Evolutionary conservation across 768 basidiomycete species (phyloP).

Genomic region (Termitomyces sp.): DNA sequence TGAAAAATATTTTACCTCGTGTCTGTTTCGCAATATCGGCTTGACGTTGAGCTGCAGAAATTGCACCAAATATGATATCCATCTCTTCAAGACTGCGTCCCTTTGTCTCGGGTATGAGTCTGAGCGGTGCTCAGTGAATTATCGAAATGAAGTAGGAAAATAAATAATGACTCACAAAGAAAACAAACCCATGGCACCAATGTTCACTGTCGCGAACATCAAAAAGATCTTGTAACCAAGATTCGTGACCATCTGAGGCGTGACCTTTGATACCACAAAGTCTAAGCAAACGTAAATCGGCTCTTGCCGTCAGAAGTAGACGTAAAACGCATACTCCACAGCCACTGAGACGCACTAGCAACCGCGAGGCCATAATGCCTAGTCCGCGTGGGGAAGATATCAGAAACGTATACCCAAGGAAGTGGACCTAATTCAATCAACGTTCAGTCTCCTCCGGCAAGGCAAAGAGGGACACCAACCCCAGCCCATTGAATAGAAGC

Average conservation of each 20-base stretch:
- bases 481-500: slow-evolving; percentile 87
- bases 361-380: slow-evolving; percentile 75
- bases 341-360: slow-evolving; percentile 77
- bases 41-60: slow-evolving; percentile 18
- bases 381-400: slow-evolving; percentile 85
- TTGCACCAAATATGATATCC: slow-evolving; percentile 51
- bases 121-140: slow-evolving; percentile 10
- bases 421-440: slow-evolving; percentile 72
- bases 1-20: background rate
- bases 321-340: slow-evolving; percentile 48
- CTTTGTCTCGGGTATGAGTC: slow-evolving; percentile 59
- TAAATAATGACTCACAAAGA: slow-evolving; percentile 38
- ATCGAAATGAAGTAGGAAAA: background rate
- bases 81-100: slow-evolving; percentile 51
- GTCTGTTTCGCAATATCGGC: slow-evolving; percentile 1
- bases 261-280: slow-evolving; percentile 68
- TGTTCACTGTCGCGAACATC: slow-evolving; percentile 70
- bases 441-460: background rate
- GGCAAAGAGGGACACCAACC: slow-evolving; percentile 26
- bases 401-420: slow-evolving; percentile 61
- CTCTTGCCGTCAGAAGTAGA: background rate
- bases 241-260: slow-evolving; percentile 53
- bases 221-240: slow-evolving; percentile 74
- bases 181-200: slow-evolving; percentile 64
- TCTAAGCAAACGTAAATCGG: slow-evolving; percentile 29